Evolutionary conservation across 768 basidiomycete species (phyloP).

Genomic region (Agrocybe praecox): DNA sequence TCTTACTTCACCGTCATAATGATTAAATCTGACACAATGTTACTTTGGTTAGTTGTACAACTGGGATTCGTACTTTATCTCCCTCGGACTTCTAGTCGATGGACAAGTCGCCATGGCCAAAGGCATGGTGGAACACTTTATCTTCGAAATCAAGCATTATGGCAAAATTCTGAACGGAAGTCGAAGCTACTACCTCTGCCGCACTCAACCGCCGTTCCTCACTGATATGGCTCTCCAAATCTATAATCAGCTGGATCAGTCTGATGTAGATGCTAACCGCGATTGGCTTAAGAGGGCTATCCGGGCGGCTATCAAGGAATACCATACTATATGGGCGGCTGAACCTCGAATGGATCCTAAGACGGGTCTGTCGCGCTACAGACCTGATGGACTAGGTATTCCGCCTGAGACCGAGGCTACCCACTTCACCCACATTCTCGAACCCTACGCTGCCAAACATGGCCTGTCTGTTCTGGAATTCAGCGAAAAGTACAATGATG

Average conservation of each 20-base stretch:
- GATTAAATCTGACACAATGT: neutral
- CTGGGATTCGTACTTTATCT: slow-evolving; percentile 95
- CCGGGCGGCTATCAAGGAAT: slow-evolving; percentile 97
- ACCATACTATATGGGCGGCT: slow-evolving; percentile 96
- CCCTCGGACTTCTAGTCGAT: slow-evolving; percentile 92
- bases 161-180: slow-evolving; percentile 97
- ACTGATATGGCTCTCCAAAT: slow-evolving; percentile 99
- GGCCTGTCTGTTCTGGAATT: slow-evolving; percentile 95
- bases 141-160: slow-evolving; percentile 98
- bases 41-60: slow-evolving; percentile 71
- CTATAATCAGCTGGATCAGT: slow-evolving; percentile 92
- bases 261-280: slow-evolving; percentile 78
- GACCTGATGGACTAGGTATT: slow-evolving; percentile 92
- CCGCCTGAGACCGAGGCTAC: slow-evolving; percentile 99
- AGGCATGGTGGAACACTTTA: slow-evolving; percentile 98
- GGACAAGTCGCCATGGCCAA: slow-evolving; percentile 94
- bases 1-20: neutral
- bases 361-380: slow-evolving; percentile 92
- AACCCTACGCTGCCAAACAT: slow-evolving; percentile 91
- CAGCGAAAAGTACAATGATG: slow-evolving; percentile 93
- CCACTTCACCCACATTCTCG: slow-evolving; percentile 97
- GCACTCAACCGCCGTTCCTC: slow-evolving; percentile 97
- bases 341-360: slow-evolving; percentile 93
- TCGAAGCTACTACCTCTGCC: slow-evolving; percentile 92
- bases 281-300: slow-evolving; percentile 95